phyloP scores from a whole-genome alignment of 108 stramenopile genomes.

The Epithemia pelagica region DNA sequence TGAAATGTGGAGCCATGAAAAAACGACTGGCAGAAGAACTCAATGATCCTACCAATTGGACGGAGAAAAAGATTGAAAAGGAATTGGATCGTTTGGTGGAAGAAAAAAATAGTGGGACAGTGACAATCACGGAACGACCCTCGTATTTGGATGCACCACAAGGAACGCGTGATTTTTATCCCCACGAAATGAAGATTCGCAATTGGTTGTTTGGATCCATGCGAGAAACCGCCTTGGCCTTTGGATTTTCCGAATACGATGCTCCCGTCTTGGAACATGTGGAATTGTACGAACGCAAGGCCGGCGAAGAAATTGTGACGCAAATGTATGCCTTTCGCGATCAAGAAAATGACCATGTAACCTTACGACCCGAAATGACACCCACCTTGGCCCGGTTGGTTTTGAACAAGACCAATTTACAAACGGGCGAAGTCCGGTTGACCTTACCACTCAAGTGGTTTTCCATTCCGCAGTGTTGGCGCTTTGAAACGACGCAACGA shows the following conservation, averaged over 20 bases:
- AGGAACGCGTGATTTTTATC: conserved; percentile 96
- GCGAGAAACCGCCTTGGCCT: conserved; percentile 60
- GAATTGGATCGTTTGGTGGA: conserved; percentile 41
- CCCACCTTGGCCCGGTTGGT: conserved; percentile 95
- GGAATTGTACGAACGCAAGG: conserved; percentile 90
- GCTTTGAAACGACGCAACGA: conserved; percentile 95
- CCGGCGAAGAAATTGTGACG: conserved; percentile 94
- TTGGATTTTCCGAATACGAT: conserved; percentile 95
- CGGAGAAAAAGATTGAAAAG: conserved; percentile 42
- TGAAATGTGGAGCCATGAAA: conserved; percentile 36
- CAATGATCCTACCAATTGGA: conserved; percentile 29
- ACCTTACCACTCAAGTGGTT: conserved; percentile 92
- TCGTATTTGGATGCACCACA: conserved; percentile 60
- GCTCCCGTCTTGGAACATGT: conserved; percentile 92
- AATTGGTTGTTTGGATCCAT: conserved; percentile 91
- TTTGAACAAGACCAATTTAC: conserved; percentile 71
- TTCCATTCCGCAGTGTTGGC: conserved; percentile 92
- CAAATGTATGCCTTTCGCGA: conserved; percentile 95
- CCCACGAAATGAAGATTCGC: conserved; percentile 81
- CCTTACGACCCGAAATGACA: conserved; percentile 95
- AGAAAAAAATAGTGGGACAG: conserved; percentile 12
- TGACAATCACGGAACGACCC: neutral
- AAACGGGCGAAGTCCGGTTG: conserved; percentile 65
- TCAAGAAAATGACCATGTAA: conserved; percentile 78
- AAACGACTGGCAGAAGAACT: conserved; percentile 21